Percentiles rank a stretch among this genome's conserved stretches.
Conservation (phyloP, 2,329 filamentous ascomycete species). For the Cucurbitaria berberidis region DNA sequence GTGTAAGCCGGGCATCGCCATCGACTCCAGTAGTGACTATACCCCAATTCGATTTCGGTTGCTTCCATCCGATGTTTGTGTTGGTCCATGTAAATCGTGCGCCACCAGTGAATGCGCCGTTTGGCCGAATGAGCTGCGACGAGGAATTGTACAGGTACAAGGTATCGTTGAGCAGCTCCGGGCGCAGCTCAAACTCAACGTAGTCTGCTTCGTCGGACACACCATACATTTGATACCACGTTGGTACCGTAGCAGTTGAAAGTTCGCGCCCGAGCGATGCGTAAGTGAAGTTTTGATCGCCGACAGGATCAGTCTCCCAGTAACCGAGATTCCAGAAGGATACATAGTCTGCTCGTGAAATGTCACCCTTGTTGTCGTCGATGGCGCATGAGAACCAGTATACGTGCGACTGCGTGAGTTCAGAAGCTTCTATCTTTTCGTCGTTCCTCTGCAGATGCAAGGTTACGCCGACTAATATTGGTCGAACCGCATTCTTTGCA, state of each 20-base stretch:
- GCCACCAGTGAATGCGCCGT: conserved; percentile 1
- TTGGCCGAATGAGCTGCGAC: not conserved
- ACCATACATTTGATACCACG: conserved; percentile 7
- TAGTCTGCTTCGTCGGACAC: conserved; percentile 4
- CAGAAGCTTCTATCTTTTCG: not conserved
- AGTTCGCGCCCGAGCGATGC: not conserved
- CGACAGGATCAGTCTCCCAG: conserved; percentile 3
- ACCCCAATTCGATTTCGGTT: conserved; percentile 5
- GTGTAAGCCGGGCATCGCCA: conserved; percentile 9
- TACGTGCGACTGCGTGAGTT: conserved; percentile 1
- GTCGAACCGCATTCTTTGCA: conserved; percentile 5
- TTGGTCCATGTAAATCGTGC: conserved; percentile 6
- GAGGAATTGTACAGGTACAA: conserved; percentile 7
- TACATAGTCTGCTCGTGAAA: conserved; percentile 10
- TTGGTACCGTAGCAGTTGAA: not conserved
- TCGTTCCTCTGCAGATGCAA: not conserved
- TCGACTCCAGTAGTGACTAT: conserved; percentile 2
- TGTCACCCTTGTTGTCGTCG: not conserved
- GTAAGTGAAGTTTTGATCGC: not conserved
- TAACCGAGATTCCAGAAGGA: conserved; percentile 2
- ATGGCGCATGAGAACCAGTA: conserved; percentile 11
- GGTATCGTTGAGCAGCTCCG: conserved; percentile 10
- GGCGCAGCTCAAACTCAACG: conserved; percentile 2
- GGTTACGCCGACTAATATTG: conserved; percentile 13
- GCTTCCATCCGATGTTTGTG: conserved; percentile 5